phyloP scores from a whole-genome alignment of 495 filamentous ascomycete genomes.

The Penicillium herquei region DNA sequence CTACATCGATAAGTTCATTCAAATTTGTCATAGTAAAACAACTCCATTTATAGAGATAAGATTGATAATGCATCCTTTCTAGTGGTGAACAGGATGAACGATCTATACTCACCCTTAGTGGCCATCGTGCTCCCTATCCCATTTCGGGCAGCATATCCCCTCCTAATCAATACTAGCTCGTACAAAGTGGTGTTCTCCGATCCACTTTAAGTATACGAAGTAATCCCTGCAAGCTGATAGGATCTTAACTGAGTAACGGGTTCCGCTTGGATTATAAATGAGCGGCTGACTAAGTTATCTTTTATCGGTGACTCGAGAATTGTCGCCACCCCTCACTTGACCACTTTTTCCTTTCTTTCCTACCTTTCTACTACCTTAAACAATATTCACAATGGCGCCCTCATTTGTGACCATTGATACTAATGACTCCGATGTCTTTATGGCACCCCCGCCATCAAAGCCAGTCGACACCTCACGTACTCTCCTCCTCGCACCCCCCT shows the following conservation, averaged over 20 bases:
- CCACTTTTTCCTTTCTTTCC: slow-evolving; percentile 7
- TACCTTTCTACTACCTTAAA: not conserved
- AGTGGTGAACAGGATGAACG: not conserved
- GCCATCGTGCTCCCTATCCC: slow-evolving; percentile 7
- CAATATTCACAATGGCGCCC: slow-evolving; percentile 28
- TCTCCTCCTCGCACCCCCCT: slow-evolving; percentile 72
- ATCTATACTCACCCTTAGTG: not conserved
- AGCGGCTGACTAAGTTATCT: slow-evolving; percentile 23
- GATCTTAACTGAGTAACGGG: slow-evolving; percentile 2
- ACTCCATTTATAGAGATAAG: slow-evolving; percentile 6
- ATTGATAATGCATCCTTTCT: slow-evolving; percentile 7
- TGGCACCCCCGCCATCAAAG: slow-evolving; percentile 25
- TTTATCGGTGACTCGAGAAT: slow-evolving; percentile 20
- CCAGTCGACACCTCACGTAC: slow-evolving; percentile 43
- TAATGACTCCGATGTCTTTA: slow-evolving; percentile 43
- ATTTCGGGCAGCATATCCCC: slow-evolving; percentile 4
- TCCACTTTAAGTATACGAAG: not conserved
- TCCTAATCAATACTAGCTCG: not conserved
- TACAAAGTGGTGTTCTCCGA: not conserved
- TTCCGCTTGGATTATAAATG: slow-evolving; percentile 17
- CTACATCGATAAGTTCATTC: not conserved
- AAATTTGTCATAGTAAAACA: not conserved
- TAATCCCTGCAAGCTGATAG: slow-evolving; percentile 20
- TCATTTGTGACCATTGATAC: slow-evolving; percentile 46
- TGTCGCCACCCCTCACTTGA: slow-evolving; percentile 28